A percentile compares a stretch with the other conserved stretches of the same genome.
Conservation (phyloP, 352 stramenopile species). For the Chrysophaeum taylorii region DNA sequence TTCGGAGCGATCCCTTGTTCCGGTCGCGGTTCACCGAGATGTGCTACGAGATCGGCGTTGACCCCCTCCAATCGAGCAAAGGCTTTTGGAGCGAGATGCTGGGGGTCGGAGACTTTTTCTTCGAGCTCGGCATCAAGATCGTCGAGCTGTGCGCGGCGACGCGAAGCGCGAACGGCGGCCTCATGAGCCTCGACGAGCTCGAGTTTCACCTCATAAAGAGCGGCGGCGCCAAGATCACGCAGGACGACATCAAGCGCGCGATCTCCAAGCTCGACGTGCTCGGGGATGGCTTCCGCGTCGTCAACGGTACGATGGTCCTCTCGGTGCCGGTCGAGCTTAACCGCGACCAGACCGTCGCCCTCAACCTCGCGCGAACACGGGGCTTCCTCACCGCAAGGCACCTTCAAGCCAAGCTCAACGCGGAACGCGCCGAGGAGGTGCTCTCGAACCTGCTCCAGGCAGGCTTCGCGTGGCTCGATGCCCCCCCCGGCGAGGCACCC, state of each 20-base stretch:
- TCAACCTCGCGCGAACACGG: constrained; percentile 34
- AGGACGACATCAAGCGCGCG: constrained; percentile 27
- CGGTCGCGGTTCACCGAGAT: constrained; percentile 85
- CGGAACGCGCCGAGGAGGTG: constrained; percentile 75
- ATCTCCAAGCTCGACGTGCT: constrained; percentile 76
- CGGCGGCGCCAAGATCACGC: constrained; percentile 36
- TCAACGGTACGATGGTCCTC: constrained; percentile 47
- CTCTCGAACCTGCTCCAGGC: constrained; percentile 78
- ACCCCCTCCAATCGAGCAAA: constrained; percentile 92
- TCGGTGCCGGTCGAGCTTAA: constrained; percentile 86
- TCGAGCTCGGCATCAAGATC: constrained; percentile 96
- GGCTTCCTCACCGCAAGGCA: background rate
- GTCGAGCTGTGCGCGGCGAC: constrained; percentile 92
- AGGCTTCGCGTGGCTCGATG: constrained; percentile 91
- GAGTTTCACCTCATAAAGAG: constrained; percentile 38
- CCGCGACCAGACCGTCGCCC: constrained; percentile 80
- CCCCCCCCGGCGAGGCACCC: constrained; percentile 45
- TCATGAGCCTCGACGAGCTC: constrained; percentile 59
- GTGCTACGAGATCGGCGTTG: constrained; percentile 88
- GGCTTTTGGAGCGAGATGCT: constrained; percentile 93
- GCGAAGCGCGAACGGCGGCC: constrained; percentile 65
- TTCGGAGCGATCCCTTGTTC: constrained; percentile 86
- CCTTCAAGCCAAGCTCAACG: constrained; percentile 23
- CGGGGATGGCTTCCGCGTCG: constrained; percentile 3
- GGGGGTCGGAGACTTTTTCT: constrained; percentile 97